Evolutionary conservation across 1,139 yeast genomes (phyloP).

Genomic region (Yamadazyma buinensis): DNA sequence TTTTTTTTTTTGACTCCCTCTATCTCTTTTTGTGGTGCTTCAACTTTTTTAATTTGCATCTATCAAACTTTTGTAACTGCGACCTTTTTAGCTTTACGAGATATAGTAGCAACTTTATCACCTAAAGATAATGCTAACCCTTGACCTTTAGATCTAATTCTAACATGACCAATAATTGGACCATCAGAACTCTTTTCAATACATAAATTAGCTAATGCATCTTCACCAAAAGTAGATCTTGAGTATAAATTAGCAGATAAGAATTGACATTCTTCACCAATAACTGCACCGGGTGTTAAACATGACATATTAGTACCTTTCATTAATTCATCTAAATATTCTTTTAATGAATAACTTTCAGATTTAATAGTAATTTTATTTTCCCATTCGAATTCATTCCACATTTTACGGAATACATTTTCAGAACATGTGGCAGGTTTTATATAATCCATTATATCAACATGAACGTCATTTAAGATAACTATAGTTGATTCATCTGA

Average conservation of each 20-base stretch:
- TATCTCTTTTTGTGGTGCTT: not conserved
- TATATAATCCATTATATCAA: slow-evolving; percentile 96
- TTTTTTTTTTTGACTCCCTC: not conserved
- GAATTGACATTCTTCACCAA: slow-evolving; percentile 87
- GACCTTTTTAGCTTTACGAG: slow-evolving; percentile 47
- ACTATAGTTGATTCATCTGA: slow-evolving; percentile 89
- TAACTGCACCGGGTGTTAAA: slow-evolving; percentile 84
- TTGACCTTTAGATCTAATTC: slow-evolving; percentile 97
- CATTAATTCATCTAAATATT: slow-evolving; percentile 73
- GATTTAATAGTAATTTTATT: slow-evolving; percentile 92
- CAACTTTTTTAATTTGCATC: too few relatives aligned
- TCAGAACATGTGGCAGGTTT: slow-evolving; percentile 91
- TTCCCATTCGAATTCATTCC: slow-evolving; percentile 99
- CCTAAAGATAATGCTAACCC: slow-evolving; percentile 95
- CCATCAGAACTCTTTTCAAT: slow-evolving; percentile 78
- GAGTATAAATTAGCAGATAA: slow-evolving; percentile 93
- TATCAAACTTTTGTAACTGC: slow-evolving; percentile 19
- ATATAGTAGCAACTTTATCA: slow-evolving; percentile 81
- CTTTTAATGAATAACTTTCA: slow-evolving; percentile 62
- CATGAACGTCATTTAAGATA: slow-evolving; percentile 90
- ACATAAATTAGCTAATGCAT: slow-evolving; percentile 93
- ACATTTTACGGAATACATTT: slow-evolving; percentile 90
- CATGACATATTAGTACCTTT: slow-evolving; percentile 91
- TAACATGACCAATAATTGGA: slow-evolving; percentile 87
- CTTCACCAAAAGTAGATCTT: slow-evolving; percentile 93